These are phyloP conservation scores for Leishmania guyanensis DNA, from an alignment of 208 protist genomes.

Conservation along the genomic window DNA sequence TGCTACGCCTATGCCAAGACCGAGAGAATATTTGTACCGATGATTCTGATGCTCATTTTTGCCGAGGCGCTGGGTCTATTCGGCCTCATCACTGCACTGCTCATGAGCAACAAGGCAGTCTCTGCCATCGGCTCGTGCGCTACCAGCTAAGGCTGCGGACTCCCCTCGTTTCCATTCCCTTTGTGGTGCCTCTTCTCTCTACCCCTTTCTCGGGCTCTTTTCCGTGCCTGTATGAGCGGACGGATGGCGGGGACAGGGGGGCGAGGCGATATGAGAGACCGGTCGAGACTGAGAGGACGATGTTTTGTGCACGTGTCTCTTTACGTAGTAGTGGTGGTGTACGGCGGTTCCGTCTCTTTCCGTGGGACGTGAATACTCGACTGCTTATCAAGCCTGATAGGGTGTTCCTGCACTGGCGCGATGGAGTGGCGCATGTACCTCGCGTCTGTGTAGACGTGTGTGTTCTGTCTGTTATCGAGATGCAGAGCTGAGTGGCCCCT, in stretches of 20 bases:
- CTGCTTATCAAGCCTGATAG: background rate
- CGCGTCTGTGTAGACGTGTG: background rate
- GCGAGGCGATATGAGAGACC: background rate
- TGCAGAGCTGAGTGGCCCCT: background rate
- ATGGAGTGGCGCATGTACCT: background rate
- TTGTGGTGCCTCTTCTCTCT: background rate
- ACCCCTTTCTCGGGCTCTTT: background rate
- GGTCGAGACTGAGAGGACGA: background rate
- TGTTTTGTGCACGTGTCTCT: background rate
- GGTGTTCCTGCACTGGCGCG: background rate
- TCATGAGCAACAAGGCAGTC: conserved; percentile 86
- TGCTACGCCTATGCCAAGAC: conserved; percentile 93
- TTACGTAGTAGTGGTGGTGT: background rate
- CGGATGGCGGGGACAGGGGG: background rate
- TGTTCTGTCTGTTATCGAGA: background rate
- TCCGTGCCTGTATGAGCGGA: background rate
- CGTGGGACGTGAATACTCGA: background rate
- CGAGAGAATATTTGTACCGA: conserved; percentile 98
- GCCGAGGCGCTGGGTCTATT: conserved; percentile 98
- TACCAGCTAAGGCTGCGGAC: conserved; percentile 4
- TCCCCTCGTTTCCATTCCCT: too few relatives aligned
- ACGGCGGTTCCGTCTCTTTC: background rate
- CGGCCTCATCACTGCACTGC: conserved; percentile 98
- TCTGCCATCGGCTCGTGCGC: conserved; percentile 48
- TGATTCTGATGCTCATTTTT: conserved; percentile 99